These are phyloP conservation scores for Cryptosporidium parvum DNA, from an alignment of 169 alveolate genomes.

Conservation along the genomic window DNA sequence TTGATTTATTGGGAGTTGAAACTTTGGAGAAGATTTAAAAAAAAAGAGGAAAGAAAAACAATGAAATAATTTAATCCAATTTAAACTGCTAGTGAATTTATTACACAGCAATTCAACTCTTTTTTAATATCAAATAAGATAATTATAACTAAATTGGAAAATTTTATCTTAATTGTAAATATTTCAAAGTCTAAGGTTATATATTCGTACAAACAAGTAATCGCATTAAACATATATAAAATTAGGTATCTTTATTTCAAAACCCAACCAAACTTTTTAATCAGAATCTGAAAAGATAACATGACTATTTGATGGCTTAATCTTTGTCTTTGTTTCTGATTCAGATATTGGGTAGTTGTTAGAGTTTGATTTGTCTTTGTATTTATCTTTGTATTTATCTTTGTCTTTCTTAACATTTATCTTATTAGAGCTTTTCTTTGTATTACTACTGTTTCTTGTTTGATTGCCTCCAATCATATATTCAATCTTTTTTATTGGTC, in stretches of 20 bases:
- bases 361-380: not conserved
- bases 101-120: too few relatives aligned
- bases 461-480: not conserved
- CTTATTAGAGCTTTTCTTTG: not conserved
- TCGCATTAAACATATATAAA: not conserved
- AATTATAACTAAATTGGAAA: not conserved
- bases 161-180: not conserved
- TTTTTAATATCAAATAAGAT: not conserved
- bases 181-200: not conserved
- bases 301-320: constrained; percentile 9
- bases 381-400: too few relatives aligned
- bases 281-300: constrained; percentile 66
- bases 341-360: not conserved
- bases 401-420: not conserved
- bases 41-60: not conserved
- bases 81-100: too few relatives aligned
- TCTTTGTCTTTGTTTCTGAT: not conserved
- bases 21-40: constrained; percentile 86
- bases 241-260: not conserved
- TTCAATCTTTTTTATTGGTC: not conserved
- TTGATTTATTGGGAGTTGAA: constrained; percentile 85
- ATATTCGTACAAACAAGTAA: not conserved
- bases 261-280: not conserved
- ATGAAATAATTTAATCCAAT: not conserved
- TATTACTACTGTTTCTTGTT: not conserved